Conservation (phyloP, 768 basidiomycete species). For the Leucosporidium yakuticum region DNA sequence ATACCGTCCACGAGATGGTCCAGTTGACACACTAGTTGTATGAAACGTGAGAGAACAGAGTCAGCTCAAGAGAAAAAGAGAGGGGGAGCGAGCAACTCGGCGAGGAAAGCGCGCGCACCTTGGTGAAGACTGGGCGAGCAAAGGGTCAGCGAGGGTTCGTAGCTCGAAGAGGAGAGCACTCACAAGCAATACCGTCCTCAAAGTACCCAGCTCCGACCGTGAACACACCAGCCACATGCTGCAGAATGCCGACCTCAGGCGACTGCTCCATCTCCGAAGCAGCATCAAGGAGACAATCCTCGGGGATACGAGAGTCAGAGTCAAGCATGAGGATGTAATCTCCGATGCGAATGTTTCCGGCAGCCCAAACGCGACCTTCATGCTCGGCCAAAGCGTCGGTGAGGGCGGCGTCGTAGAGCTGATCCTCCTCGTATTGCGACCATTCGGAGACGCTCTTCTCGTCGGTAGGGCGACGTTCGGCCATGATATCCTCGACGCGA, state of each 20-base stretch:
- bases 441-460: constrained; percentile 50
- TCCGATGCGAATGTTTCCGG: constrained; percentile 59
- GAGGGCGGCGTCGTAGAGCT: constrained; percentile 61
- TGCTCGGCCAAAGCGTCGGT: constrained; percentile 67
- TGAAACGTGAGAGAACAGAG: too few species aligned
- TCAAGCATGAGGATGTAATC: constrained; percentile 63
- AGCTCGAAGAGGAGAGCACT: too few species aligned
- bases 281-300: constrained; percentile 84
- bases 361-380: constrained; percentile 64
- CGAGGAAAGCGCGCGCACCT: too few species aligned
- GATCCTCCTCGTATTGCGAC: constrained; percentile 59
- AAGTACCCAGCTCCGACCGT: constrained; percentile 82
- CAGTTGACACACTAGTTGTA: too few species aligned
- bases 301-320: constrained; percentile 5
- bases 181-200: constrained; percentile 80
- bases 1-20: constrained; percentile 44
- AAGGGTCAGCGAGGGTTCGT: too few species aligned
- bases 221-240: constrained; percentile 85
- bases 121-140: too few species aligned
- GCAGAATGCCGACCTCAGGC: constrained; percentile 79
- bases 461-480: constrained; percentile 39
- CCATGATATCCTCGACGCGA: constrained; percentile 52
- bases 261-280: constrained; percentile 75
- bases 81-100: too few species aligned
- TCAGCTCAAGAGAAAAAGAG: too few species aligned